A percentile compares a stretch with the other conserved stretches of the same genome.
Evolutionary conservation across 495 filamentous ascomycete genomes (phyloP).

Genomic region (Aspergillus diversus): DNA sequence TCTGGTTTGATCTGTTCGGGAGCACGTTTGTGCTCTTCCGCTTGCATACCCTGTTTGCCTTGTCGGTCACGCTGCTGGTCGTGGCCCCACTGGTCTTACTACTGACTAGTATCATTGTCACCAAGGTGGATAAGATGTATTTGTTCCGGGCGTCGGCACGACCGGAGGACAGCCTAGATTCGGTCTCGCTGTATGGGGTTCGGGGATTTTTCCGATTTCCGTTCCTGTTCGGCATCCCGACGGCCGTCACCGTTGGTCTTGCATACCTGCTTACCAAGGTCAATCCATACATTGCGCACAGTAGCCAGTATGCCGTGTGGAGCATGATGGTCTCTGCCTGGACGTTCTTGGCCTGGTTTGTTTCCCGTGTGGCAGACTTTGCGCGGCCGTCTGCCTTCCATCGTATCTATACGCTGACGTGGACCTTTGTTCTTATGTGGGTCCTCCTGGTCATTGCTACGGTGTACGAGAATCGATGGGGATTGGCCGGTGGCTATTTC

Average conservation of each 20-base stretch:
- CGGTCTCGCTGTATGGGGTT: conserved; percentile 71
- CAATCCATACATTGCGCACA: conserved; percentile 87
- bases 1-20: conserved; percentile 96
- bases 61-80: conserved; percentile 81
- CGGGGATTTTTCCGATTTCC: conserved; percentile 85
- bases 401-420: conserved; percentile 76
- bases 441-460: conserved; percentile 71
- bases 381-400: conserved; percentile 86
- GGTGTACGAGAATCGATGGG: conserved; percentile 69
- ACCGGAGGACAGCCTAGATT: conserved; percentile 59
- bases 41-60: conserved; percentile 81
- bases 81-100: conserved; percentile 74
- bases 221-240: conserved; percentile 71
- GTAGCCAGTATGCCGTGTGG: conserved; percentile 82
- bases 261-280: conserved; percentile 78
- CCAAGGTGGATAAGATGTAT: conserved; percentile 75
- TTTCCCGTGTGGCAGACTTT: conserved; percentile 79
- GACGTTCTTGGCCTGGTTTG: conserved; percentile 79
- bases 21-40: conserved; percentile 76
- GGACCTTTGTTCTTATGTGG: conserved; percentile 80
- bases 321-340: conserved; percentile 84
- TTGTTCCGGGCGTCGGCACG: conserved; percentile 69
- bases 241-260: conserved; percentile 68
- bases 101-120: conserved; percentile 66
- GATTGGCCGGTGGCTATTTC: conserved; percentile 79